These are phyloP conservation scores for Phytophthora crassamura DNA, from an alignment of 352 stramenopile species.

Conservation along the genomic window DNA sequence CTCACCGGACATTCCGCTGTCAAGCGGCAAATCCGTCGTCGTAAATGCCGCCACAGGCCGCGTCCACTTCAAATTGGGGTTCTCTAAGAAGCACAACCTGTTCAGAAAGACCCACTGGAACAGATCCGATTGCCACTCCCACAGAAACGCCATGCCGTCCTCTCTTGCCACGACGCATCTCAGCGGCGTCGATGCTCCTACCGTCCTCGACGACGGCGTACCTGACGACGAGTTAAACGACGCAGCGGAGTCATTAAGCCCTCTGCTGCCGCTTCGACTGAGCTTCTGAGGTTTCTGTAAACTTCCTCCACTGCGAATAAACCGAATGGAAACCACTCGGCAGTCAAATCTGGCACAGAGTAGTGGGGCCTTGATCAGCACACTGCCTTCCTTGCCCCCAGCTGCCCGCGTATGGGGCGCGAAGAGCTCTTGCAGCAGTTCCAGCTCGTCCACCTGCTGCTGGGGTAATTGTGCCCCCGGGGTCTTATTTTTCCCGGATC, in stretches of 20 bases:
- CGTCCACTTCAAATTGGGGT: conserved; percentile 87
- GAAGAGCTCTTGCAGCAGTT: conserved; percentile 80
- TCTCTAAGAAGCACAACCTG: conserved; percentile 79
- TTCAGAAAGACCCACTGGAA: conserved; percentile 88
- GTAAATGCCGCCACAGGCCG: conserved; percentile 70
- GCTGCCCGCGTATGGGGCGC: conserved; percentile 37
- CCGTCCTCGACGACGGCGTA: conserved; percentile 8
- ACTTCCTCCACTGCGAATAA: conserved; percentile 44
- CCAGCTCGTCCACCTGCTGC: conserved; percentile 69
- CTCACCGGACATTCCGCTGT: conserved; percentile 3
- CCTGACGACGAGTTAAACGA: conserved; percentile 19
- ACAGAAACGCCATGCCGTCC: conserved; percentile 84
- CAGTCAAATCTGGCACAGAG: conserved; percentile 81
- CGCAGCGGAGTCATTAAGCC: conserved; percentile 19
- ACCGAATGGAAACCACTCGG: conserved; percentile 66
- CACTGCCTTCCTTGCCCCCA: conserved; percentile 63
- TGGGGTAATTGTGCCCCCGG: conserved; percentile 28
- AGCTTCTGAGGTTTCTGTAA: conserved; percentile 7
- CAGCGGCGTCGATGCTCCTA: conserved; percentile 37
- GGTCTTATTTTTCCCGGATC: conserved; percentile 39
- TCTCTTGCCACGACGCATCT: conserved; percentile 79
- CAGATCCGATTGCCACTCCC: conserved; percentile 85
- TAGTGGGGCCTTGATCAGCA: conserved; percentile 72
- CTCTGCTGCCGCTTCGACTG: conserved; percentile 14
- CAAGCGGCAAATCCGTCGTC: conserved; percentile 45